Base-by-base conservation (phyloP, 352 stramenopile genomes). In the Phytophthora melonis region DNA sequence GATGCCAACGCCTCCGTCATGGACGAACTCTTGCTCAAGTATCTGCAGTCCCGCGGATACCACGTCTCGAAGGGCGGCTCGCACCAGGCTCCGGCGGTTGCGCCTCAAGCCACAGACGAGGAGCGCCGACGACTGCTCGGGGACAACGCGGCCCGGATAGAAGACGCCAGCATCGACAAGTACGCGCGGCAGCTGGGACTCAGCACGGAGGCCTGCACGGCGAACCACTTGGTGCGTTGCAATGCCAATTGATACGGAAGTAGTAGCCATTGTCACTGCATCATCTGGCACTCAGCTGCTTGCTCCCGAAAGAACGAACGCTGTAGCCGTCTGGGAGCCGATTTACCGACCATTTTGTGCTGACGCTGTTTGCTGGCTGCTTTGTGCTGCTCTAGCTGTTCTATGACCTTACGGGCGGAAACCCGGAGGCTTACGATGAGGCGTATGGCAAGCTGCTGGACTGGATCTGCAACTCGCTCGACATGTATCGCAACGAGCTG, bases 401-500 rank as follows among this genome's bases (percentile, higher is more conserved):
- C 62, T 89, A 93, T 66, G 88, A 86, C 25, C 77, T 96, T 36
- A 87, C 83, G 1, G 71, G 74, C 10, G 87, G 86, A 19, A 78
- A 94, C 53, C 83, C 87, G 5, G 65, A 66, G 23, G 74, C 77
- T 23, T 96, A 93, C 66, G 78, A 86, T n/a, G 82, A 92, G 6
- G 84, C 86, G 62, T 96, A 95, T 70, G 62, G 63, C 18, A 81
- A 85, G 67, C 75, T 96, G n/a, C 54, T 93, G 45, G 84, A 92
- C 47, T 96, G 89, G 89, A 90, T 96, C 55, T 90, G 84, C 74
- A 94, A 94, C 70, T 92, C 89, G 68, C 73, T 96, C 13, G 89
- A 96, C 59, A 92, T 94, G 87, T 94, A 94, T 74, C 92, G 92
- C 61, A 92, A 88, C 71, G 89, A 96, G 70, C 73, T 96, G 52